phyloP scores from a whole-genome alignment of 176 grass and related monocot genomes.

The Zoysia japonica region DNA sequence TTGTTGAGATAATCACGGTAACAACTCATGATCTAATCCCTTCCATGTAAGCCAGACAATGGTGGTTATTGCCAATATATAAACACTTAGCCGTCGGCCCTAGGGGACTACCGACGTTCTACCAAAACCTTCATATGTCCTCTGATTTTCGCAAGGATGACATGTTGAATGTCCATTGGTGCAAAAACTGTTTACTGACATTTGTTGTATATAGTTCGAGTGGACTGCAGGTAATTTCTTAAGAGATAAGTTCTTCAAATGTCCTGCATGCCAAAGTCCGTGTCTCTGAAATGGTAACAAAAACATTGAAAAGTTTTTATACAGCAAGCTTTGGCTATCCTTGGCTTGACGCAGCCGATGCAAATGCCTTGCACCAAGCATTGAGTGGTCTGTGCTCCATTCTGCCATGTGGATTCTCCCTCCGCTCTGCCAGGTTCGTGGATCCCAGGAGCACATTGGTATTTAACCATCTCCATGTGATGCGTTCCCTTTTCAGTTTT shows the following conservation, averaged over 20 bases:
- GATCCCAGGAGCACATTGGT: neutral
- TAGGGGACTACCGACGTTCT: too few species aligned
- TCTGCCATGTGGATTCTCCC: neutral
- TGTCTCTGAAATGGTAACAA: neutral
- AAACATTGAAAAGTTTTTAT: neutral
- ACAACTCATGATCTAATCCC: too few species aligned
- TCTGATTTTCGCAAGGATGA: neutral
- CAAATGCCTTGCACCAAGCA: neutral
- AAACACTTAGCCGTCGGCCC: too few species aligned
- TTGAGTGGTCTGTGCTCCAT: neutral
- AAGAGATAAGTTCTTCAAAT: neutral
- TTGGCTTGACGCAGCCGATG: neutral
- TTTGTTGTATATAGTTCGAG: neutral
- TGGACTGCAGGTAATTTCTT: neutral
- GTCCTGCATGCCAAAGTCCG: neutral
- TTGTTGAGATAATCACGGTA: too few species aligned
- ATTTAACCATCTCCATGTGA: constrained; percentile 11
- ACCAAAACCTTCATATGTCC: too few species aligned
- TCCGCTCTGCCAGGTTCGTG: neutral
- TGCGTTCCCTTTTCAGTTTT: neutral
- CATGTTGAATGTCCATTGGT: neutral
- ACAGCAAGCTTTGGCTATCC: neutral
- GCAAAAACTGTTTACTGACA: neutral
- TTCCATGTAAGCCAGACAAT: too few species aligned
- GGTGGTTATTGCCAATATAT: too few species aligned